These are phyloP conservation scores for Macrocybe gigantea DNA, from an alignment of 768 basidiomycete species.

Conservation along the genomic window DNA sequence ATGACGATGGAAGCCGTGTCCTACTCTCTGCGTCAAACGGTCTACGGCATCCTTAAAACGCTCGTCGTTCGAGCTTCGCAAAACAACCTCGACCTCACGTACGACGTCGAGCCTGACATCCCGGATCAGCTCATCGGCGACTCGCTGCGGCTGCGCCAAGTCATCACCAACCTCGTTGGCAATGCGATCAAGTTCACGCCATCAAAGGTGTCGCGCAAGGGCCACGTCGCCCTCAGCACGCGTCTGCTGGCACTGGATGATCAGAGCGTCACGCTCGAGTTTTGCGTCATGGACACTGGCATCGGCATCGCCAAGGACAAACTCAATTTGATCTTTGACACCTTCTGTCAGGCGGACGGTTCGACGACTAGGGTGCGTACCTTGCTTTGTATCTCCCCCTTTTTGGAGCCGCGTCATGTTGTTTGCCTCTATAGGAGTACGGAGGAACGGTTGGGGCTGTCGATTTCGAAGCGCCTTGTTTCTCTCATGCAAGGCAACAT, in stretches of 20 bases:
- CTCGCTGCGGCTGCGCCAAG: constrained; percentile 88
- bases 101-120: constrained; percentile 92
- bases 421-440: constrained; percentile 61
- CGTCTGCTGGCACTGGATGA: constrained; percentile 75
- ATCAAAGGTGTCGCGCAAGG: constrained; percentile 68
- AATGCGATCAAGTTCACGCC: constrained; percentile 98
- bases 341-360: constrained; percentile 98
- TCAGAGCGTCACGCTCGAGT: constrained; percentile 84
- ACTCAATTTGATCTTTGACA: constrained; percentile 96
- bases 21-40: constrained; percentile 94
- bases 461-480: constrained; percentile 96
- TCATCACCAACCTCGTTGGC: constrained; percentile 92
- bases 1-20: constrained; percentile 99
- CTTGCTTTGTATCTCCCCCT: constrained; percentile 1
- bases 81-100: constrained; percentile 92
- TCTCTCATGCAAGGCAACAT: constrained; percentile 97
- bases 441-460: constrained; percentile 95
- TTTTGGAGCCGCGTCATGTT: constrained; percentile 3
- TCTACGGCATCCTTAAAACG: constrained; percentile 97
- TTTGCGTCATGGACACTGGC: constrained; percentile 96
- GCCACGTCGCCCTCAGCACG: constrained; percentile 87
- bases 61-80: constrained; percentile 96
- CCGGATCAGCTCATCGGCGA: constrained; percentile 98
- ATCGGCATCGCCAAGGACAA: constrained; percentile 99
- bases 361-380: constrained; percentile 83